Base-by-base conservation (phyloP, 208 protist species). In the Balamuthia mandrillaris region DNA sequence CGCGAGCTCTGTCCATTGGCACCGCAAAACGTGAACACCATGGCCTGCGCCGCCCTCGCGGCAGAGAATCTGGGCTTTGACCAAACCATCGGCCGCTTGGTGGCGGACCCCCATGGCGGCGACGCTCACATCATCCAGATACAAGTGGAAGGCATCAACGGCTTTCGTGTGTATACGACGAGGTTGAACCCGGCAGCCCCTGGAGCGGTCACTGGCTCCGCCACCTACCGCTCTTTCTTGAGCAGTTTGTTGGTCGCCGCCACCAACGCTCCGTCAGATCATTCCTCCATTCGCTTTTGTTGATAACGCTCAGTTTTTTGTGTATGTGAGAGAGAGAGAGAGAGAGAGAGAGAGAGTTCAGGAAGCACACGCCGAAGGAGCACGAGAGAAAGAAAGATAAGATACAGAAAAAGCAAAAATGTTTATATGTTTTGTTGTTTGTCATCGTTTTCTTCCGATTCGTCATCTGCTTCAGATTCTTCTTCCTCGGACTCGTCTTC, bases 1-100 rank as follows among this genome's bases (percentile, higher is more conserved):
- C 45, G 87, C 35, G 84, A 75, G 12, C 60, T 90, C 3, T 86
- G 82, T 65, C 87, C 87, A 16, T 24, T 90, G 6, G 87, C 87
- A n/a, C 87, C 87, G 14, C 87, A 90, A 47, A 90, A 90, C 75
- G 84, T 88, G 42, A 90, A 90, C 75, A 90, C 87, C n/a, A 90
- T 90, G 87, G 87, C 87, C 29, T 88, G 84, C 39, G 84, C 74
- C 49, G 74, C 87, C 27, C 29, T 90, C 0, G 79, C 66, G 24
- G 77, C 45, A 7, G 27, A 83, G 18, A 86, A 44, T n/a, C 27
- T 90, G 47, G 87, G 87, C 9, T 90, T 90, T 56, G 87, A 88
- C 18, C 16, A 47, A 12, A 45, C 54, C 18, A 49, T 58, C 18
- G 87, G 60, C 39, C 70, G 24, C 21, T 45, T 90, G 21, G 49